Evolutionary conservation across 2,329 filamentous ascomycete genomes (phyloP), one percentile per base, ranked within the genome.

Genomic region (Stemphylium lycopersici): DNA sequence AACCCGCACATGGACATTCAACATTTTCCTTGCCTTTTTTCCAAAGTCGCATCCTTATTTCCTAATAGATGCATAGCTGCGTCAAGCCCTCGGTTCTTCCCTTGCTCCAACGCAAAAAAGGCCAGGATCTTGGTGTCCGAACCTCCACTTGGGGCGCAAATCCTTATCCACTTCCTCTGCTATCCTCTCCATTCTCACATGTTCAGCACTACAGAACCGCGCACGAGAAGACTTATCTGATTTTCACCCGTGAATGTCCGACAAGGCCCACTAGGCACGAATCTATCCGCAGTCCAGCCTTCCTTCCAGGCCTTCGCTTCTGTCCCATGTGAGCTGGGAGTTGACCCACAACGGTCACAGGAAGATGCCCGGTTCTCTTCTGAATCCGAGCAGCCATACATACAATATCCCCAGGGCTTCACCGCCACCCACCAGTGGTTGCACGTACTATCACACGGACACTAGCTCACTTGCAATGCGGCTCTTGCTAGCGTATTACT

Each of bases 211-310:
- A 41, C 42, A 41, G 31, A 34, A 41, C 24, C 46, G 50, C 50
- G 50, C 50, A 48, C 50, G 50, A 48, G 50, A 52, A 52, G 10
- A 22, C 31, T 5, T n/a, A 12, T 12, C 11, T 20, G 43, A 31
- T 34, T 37, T 6, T 16, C 34, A 51, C 48, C 50, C 50, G 50
- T 52, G 33, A 38, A 52, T 20, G 39, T 47, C 50, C 50, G 50
- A 52, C 6, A 15, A 41, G 24, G 18, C 43, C 50, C 46, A 45
- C 33, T 24, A 16, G 20, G 32, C 29, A 36, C 42, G 22, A 34
- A 34, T 26, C 29, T 42, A 41, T 26, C 49, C 43, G 49, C 50
- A 36, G 22, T 46, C 43, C 33, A 42, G 37, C 33, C 39, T 20
- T 26, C 24, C 29, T 42, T 50, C 43, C 44, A 52, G 50, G 48